A percentile compares a stretch with the other conserved stretches of the same genome.
Evolutionary conservation across 176 grass and related monocot genomes (phyloP).

Genomic region (Hsuehochloa calcarea): DNA sequence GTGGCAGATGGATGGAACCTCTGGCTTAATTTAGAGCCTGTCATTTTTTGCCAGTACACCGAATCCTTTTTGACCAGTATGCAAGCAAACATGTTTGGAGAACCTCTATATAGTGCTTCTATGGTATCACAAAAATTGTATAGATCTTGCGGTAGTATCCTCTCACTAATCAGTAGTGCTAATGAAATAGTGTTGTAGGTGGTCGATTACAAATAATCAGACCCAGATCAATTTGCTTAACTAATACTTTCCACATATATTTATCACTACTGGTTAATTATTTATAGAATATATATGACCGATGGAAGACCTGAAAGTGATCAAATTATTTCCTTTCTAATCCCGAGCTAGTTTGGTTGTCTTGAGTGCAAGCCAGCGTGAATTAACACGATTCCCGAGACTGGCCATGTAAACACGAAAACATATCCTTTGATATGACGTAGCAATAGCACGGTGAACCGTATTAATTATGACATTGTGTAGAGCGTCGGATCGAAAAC

Average conservation of each 20-base stretch:
- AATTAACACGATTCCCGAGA: background rate
- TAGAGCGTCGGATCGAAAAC: too few relatives aligned
- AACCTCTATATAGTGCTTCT: background rate
- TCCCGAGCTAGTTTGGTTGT: background rate
- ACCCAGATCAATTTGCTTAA: too few relatives aligned
- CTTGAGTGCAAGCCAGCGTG: background rate
- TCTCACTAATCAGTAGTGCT: background rate
- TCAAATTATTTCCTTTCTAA: background rate
- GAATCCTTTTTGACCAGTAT: conserved; percentile 26
- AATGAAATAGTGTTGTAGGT: too few relatives aligned
- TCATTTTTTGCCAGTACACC: background rate
- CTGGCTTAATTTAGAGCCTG: conserved; percentile 17
- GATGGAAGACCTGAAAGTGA: background rate
- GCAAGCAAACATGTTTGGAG: background rate
- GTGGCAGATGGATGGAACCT: background rate
- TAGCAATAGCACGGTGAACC: too few relatives aligned
- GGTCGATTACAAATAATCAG: too few relatives aligned
- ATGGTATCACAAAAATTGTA: background rate
- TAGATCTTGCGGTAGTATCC: background rate
- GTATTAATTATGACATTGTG: too few relatives aligned
- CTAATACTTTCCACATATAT: too few relatives aligned
- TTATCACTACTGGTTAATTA: too few relatives aligned
- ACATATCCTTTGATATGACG: too few relatives aligned
- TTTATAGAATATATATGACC: too few relatives aligned
- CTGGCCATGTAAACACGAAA: background rate